Base-by-base conservation (phyloP, 2,329 filamentous ascomycete species). In the Fusarium sp. region DNA sequence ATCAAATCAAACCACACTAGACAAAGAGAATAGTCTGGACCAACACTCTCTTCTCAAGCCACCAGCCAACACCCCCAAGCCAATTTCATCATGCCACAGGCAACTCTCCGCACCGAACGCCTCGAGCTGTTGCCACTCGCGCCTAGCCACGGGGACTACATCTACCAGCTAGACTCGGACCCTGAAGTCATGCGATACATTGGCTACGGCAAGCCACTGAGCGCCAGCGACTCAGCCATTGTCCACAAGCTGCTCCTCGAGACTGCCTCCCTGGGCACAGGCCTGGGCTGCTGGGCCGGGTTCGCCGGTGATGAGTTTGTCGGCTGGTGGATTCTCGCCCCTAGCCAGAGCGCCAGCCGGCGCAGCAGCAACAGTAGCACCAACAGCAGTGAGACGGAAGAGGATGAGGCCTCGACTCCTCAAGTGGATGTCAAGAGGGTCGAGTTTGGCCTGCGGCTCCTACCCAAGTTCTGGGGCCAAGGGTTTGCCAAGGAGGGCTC, bases 401-500 rank as follows among this genome's bases (percentile, higher is more conserved):
- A 54, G 27, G 47, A 54, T 31, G 47, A 54, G 47, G 47, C 47
- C 47, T 54, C 47, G 7, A 63, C 72, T 7, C 65, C 71, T 5
- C 58, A 66, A 31, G 31, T 62, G 42, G 66, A 66, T 29, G 68
- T 45, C 22, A 68, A 70, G 38, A 71, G 72, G 33, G 75, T 74
- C 18, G 76, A 80, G 40, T 76, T 80, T 31, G 80, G 78, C 5
- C 75, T 80, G 42, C 70, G 80, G 5, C 69, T 81, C 18, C 68
- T 78, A 20, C 78, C 78, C 4, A 75, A 74, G 58, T 80, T 77
- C 52, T 81, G 80, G 80, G 69, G 78, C 2, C 76, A 76, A 35
- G 80, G 80, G 1, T 77, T 77, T 22, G 80, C 79, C 25, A 81
- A 81, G 68, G 80, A 81, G 61, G 80, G 79, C 5, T 77, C 79